Evolutionary conservation across 2,329 filamentous ascomycete genomes (phyloP), one percentile per base, ranked within the genome.

Genomic region (Diaporthe citrichinensis): DNA sequence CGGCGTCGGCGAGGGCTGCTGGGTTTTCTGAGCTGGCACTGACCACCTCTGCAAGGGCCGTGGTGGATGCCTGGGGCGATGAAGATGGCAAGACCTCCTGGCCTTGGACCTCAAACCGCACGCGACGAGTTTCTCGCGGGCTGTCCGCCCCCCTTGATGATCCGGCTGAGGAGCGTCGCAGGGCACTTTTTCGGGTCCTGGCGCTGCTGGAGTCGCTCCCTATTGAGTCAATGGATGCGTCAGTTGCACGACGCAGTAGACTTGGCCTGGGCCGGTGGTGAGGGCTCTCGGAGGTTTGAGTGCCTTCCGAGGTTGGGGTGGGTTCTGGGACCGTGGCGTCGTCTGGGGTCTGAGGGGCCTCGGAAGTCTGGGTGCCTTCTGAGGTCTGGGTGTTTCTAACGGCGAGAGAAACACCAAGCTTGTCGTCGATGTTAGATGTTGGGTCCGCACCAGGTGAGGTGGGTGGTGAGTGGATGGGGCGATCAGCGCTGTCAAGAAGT

Each of bases 81-180:
- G 87, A 84, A 61, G 90, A 92, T 28, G 91, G 90, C 74, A 92
- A 83, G 49, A 93, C 90, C 79, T 92, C 90, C 77, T 87, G 84
- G 72, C 90, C 91, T 80, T 88, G 87, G 61, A 92, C 88, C 51
- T 91, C 88, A 77, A 93, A 93, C 65, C 91, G 90, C 74, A 93
- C 91, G 76, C 90, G 87, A 41, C 91, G 87, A n/a, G 90, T 90
- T 79, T 76, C 76, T 44, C 74, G 46, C 46, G 76, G 76, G 46
- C 76, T 77, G 25, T 73, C 72, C 34, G 74, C 90, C 91, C 8
- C 83, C 84, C 72, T 87, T 86, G 88, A 87, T 44, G 84, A 86
- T 78, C 87, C 90, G 10, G 34, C 49, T 9, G 88, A 90, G 1
- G 89, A 88, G 67, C 90, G 86, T 74, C 91, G 88, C 74, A 92